phyloP scores from a whole-genome alignment of 192 early-diverging fungal genomes.

The Pilobolus umbonatus region DNA sequence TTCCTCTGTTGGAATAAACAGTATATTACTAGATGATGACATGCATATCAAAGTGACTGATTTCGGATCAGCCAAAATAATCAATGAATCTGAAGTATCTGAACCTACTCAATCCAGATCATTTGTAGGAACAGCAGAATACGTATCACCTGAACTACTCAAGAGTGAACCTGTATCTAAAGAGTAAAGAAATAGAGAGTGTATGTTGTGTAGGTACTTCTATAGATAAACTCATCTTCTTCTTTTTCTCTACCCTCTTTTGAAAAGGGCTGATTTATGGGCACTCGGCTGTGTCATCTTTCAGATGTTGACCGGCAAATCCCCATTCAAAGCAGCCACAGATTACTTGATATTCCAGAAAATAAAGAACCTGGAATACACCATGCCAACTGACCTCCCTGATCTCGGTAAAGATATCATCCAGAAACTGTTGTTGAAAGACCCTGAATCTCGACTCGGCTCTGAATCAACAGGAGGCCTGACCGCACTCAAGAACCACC shows the following conservation, averaged over 20 bases:
- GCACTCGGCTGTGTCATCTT: constrained; percentile 88
- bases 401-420: constrained; percentile 71
- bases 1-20: constrained; percentile 29
- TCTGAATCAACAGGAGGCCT: constrained; percentile 49
- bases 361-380: constrained; percentile 84
- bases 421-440: constrained; percentile 61
- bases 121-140: constrained; percentile 99
- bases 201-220: too few species aligned
- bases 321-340: constrained; percentile 92
- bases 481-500: constrained; percentile 62
- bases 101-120: constrained; percentile 54
- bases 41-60: constrained; percentile 96
- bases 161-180: constrained; percentile 80
- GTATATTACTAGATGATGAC: constrained; percentile 78
- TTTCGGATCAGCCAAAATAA: constrained; percentile 91
- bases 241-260: background rate
- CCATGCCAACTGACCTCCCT: constrained; percentile 73
- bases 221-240: background rate
- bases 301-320: constrained; percentile 82
- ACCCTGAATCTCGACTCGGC: constrained; percentile 60
- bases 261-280: constrained; percentile 69
- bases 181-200: constrained; percentile 39
- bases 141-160: constrained; percentile 94
- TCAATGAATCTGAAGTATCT: constrained; percentile 15
- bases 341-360: constrained; percentile 98